These are phyloP conservation scores for Cladophialophora carrionii DNA, from an alignment of 2,329 filamentous ascomycete species.

Conservation along the genomic window DNA sequence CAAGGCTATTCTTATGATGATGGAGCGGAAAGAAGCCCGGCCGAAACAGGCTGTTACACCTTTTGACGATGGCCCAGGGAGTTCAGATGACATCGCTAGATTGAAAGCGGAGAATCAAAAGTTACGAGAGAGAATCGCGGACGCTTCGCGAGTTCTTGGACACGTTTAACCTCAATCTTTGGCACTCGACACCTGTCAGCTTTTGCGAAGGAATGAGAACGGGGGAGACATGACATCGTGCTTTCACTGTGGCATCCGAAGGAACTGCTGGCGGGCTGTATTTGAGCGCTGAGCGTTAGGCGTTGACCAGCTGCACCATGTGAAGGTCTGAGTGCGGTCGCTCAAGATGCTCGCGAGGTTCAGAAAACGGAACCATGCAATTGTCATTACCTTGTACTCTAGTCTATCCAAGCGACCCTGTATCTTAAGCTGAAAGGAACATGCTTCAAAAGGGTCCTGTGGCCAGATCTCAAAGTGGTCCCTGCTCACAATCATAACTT, in stretches of 20 bases:
- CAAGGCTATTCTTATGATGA: slow-evolving; percentile 17
- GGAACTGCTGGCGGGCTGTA: background rate
- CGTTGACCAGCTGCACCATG: background rate
- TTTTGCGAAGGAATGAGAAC: background rate
- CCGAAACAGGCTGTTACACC: background rate
- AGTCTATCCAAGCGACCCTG: slow-evolving; percentile 7
- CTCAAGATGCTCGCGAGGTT: background rate
- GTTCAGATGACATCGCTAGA: background rate
- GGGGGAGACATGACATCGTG: background rate
- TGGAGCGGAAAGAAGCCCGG: slow-evolving; percentile 8
- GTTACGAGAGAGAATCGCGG: background rate
- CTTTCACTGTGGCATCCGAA: background rate
- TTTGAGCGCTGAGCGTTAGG: background rate
- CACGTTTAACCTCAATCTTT: background rate
- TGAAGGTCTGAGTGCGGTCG: background rate
- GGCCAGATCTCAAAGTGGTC: background rate
- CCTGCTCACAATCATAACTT: slow-evolving; percentile 17
- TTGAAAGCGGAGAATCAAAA: slow-evolving; percentile 5
- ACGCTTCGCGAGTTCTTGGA: background rate
- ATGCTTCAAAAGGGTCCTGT: background rate
- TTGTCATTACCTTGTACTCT: background rate
- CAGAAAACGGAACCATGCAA: background rate
- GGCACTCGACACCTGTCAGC: background rate
- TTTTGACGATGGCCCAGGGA: background rate
- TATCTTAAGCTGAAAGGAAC: background rate